Base-by-base conservation (phyloP, 371 early-diverging fungal species). In the Apophysomyces variabilis region DNA sequence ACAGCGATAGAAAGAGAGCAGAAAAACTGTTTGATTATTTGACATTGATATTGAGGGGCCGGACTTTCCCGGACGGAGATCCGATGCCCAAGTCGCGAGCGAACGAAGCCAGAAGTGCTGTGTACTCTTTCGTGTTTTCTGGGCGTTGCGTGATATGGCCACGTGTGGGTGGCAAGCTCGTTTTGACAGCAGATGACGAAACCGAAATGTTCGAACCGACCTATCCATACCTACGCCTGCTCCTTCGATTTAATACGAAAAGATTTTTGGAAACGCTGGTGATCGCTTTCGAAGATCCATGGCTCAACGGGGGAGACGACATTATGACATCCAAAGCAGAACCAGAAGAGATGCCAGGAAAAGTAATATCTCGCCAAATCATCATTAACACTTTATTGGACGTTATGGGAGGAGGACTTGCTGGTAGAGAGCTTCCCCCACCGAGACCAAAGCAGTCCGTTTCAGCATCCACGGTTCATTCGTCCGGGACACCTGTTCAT, bases 111-210 rank as follows among this genome's bases (percentile, higher is more conserved):
- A 85, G 89, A 62, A 85, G 85, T n/a, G 88, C 91, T 6, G 81
- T 93, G 0, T 94, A 90, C 67, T 89, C 89, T 3, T 91, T 94
- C 71, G 83, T 94, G 1, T 90, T 92, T 62, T 92, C 92, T 0
- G 89, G 89, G 5, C 76, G 85, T 14, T 87, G 89, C 70, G 86
- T 88, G 7, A 83, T 84, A 21, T 91, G 92, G 93, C 93, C 92
- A 0, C 87, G 86, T 7, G 75, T 79, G 0, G 85, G 86, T 21
- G 87, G 88, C 6, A 79, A 82, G 21, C 69, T 87, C 38, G 77
- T 87, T 18, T 50, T 88, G 57, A 89, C 87, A 6, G 85, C 85
- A 4, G 85, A 85, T 59, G 84, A 83, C 26, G 84, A 82, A 8
- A 84, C 87, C 41, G 73, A 75, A 26, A 82, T 78, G 14, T 71